phyloP scores from a whole-genome alignment of 805 yeast genomes.

The Saccharomycopsis fermentans region DNA sequence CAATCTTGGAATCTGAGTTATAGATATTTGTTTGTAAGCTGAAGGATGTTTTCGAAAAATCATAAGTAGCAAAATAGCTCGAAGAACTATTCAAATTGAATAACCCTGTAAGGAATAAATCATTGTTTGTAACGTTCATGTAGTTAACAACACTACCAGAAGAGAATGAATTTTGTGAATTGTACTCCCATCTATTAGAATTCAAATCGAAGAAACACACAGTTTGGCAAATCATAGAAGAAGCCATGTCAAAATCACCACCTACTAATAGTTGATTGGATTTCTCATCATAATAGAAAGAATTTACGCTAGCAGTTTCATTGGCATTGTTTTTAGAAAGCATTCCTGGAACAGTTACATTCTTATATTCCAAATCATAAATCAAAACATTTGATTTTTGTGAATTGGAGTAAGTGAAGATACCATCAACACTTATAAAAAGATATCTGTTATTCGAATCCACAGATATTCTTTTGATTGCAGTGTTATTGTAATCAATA shows the following conservation, averaged over 20 bases:
- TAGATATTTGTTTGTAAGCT: constrained; percentile 19
- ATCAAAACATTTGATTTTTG: constrained; percentile 38
- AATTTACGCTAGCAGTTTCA: constrained; percentile 30
- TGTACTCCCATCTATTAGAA: constrained; percentile 44
- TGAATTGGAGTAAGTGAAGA: constrained; percentile 21
- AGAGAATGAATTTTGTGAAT: constrained; percentile 25
- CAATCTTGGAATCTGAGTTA: constrained; percentile 1
- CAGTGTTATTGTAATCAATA: constrained; percentile 13
- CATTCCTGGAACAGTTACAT: constrained; percentile 37
- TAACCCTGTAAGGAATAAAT: constrained; percentile 43
- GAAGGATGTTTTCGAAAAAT: constrained; percentile 35
- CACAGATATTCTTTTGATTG: constrained; percentile 9
- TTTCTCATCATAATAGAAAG: constrained; percentile 32
- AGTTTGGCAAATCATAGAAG: constrained; percentile 45
- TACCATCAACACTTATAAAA: constrained; percentile 38
- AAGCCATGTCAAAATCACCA: constrained; percentile 58
- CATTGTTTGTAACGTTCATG: constrained; percentile 36
- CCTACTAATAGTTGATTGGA: constrained; percentile 50
- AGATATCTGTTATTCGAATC: constrained; percentile 22
- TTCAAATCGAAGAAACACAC: constrained; percentile 57
- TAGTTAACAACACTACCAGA: constrained; percentile 42
- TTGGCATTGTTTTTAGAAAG: constrained; percentile 30
- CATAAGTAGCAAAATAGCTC: constrained; percentile 41
- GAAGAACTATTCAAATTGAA: constrained; percentile 31
- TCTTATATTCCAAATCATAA: constrained; percentile 37